These are phyloP conservation scores for Aspergillus transmontanensis DNA, from an alignment of 2,329 filamentous ascomycete genomes.

Conservation along the genomic window DNA sequence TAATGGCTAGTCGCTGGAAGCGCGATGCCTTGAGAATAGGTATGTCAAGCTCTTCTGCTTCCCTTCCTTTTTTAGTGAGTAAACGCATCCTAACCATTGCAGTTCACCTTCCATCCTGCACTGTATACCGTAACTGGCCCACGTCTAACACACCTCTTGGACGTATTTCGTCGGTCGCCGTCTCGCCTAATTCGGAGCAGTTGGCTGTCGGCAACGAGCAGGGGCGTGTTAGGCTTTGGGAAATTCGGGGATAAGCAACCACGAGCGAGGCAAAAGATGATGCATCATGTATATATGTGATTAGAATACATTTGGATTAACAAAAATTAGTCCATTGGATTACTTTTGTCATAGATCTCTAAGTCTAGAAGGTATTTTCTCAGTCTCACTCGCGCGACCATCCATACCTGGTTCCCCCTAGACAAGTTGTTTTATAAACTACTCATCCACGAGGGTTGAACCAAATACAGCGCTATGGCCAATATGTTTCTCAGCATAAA, in stretches of 20 bases:
- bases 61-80: background rate
- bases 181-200: conserved; percentile 66
- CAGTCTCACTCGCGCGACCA: background rate
- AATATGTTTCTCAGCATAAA: background rate
- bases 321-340: background rate
- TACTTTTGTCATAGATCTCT: background rate
- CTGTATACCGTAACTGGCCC: conserved; percentile 96
- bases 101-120: conserved; percentile 88
- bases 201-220: conserved; percentile 86
- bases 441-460: background rate
- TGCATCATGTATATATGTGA: background rate
- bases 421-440: background rate
- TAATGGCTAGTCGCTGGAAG: conserved; percentile 84
- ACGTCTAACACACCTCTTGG: conserved; percentile 87
- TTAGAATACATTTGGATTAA: conserved; percentile 7
- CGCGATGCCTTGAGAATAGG: conserved; percentile 78
- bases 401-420: background rate
- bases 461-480: background rate
- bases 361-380: background rate
- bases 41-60: conserved; percentile 26
- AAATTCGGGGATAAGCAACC: conserved; percentile 64
- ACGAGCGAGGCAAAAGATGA: background rate
- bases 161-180: conserved; percentile 73
- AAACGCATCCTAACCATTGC: conserved; percentile 7
- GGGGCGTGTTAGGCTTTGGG: conserved; percentile 88